Evolutionary conservation across 257 asterid genomes (phyloP).

Genomic region (Misopates orontium): DNA sequence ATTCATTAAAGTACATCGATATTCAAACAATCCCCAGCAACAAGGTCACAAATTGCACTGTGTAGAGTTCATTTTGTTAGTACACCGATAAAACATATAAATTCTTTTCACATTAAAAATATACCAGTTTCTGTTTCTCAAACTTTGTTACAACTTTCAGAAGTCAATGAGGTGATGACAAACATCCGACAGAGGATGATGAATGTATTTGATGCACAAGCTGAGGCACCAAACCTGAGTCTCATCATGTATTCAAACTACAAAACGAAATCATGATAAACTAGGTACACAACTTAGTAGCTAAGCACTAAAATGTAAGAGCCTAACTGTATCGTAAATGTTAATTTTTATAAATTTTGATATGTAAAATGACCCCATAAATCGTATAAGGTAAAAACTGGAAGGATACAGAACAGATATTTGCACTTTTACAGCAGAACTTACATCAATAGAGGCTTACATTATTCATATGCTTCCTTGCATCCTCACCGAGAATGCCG

Average conservation of each 20-base stretch:
- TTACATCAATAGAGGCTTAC: too few relatives aligned
- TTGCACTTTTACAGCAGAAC: not conserved
- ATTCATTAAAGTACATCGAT: not conserved
- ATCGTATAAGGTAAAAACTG: not conserved
- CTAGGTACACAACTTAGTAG: not conserved
- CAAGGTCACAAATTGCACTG: not conserved
- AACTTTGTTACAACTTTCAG: too few relatives aligned
- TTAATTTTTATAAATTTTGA: not conserved
- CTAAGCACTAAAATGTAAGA: too few relatives aligned
- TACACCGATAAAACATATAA: too few relatives aligned
- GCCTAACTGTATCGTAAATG: too few relatives aligned
- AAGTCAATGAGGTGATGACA: too few relatives aligned
- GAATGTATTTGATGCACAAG: not conserved
- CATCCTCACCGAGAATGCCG: constrained; percentile 65
- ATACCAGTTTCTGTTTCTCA: too few relatives aligned
- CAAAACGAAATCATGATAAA: not conserved
- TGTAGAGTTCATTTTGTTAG: not conserved
- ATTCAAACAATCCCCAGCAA: not conserved
- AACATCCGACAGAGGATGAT: too few relatives aligned
- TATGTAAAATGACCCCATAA: not conserved
- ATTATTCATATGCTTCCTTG: constrained; percentile 81
- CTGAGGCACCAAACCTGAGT: not conserved
- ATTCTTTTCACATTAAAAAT: too few relatives aligned
- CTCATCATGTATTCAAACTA: not conserved
- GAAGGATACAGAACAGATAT: constrained; percentile 3